Evolutionary conservation across 768 basidiomycete species (phyloP), one percentile per base, ranked within the genome.

Genomic region (Gymnopilus junonius): DNA sequence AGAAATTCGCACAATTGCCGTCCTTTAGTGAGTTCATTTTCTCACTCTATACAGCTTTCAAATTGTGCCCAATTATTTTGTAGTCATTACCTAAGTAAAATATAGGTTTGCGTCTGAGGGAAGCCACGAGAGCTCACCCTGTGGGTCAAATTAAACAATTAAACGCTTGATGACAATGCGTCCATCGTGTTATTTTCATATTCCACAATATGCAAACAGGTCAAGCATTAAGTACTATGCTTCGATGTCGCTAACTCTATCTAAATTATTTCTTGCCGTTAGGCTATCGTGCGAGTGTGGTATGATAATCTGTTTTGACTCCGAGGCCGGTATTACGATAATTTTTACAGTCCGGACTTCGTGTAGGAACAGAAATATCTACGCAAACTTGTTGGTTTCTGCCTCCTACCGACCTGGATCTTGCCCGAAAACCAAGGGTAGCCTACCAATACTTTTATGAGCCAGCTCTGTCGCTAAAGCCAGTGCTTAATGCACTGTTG

Each of bases 241-340:
- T 55, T 55, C 35, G 42, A 55, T 56, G 21, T 62, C 61, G 35
- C 43, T 42, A 62, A 62, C 42, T 48, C 45, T 55, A 39, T 56
- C 27, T 39, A 40, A 50, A 35, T 50, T 56, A 2, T 61, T 8
- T 51, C 27, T 23, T 35, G 23, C 29, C 35, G 25, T 42, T 61
- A 45, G 51, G 53, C 60, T 42, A 55, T 62, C 55, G 61, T 56
- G 61, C 56, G 55, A 48, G 34, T 27, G 20, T 39, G 3, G 48
- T 27, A 54, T 42, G 42, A 34, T 34, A 20, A 15, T 20, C 3
- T 8, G 11, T 29, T 32, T 29, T n/a, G 17, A 1, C 27, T 23
- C 37, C 40, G 35, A 40, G 27, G 32, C 27, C 23, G 3, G 37
- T 8, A 55, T 23, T 29, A n/a, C 15, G 21, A 55, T 27, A 23